Base-by-base conservation (phyloP, 2,329 filamentous ascomycete genomes). In the Pezicula carpinea region DNA sequence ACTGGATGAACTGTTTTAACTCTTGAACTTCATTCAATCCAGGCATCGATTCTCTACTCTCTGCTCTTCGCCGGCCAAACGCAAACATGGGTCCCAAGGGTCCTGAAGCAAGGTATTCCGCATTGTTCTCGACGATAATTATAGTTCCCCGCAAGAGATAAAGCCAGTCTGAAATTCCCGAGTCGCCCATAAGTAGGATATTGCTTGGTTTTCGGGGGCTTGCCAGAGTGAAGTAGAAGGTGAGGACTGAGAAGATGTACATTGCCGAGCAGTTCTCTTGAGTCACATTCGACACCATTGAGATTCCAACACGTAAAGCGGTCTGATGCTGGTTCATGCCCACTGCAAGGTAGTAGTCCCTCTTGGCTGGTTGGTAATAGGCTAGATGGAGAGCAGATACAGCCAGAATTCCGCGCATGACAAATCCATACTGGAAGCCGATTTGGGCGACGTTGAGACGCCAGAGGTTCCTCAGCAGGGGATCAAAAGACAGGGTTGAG, bases 361-460 rank as follows among this genome's bases (percentile, higher is more conserved):
- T 59, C 44, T 56, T 59, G 11, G 63, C 58, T 1, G 63, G 66
- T 10, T 63, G 61, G 35, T 64, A 61, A 32, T 64, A 62, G 1
- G 71, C 67, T 1, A 76, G 60, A 49, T 76, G 73, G 2, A 75
- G 22, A 5, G 38, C 38, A 13, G 38, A 40, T 10, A 78, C 54
- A 6, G 74, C 71, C 7, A 80, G 63, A 11, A 78, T 65, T 13
- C 66, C 66, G 11, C 70, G 69, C 59, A 79, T 70, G 8, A 77
- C 68, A 50, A 71, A 76, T 14, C 69, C 69, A 47, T 68, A 68
- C 1, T 61, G 51, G 23, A 77, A 69, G 2, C 69, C 75, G 19
- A 75, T 57, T n/a, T 69, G 66, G 10, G 75, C 70, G 46, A 72
- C 68, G 44, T 69, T 70, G 6, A 72, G 63, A 6, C 69, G 68